Evolutionary conservation across 768 basidiomycete genomes (phyloP).

Genomic region (Crassisporium funariophilum): DNA sequence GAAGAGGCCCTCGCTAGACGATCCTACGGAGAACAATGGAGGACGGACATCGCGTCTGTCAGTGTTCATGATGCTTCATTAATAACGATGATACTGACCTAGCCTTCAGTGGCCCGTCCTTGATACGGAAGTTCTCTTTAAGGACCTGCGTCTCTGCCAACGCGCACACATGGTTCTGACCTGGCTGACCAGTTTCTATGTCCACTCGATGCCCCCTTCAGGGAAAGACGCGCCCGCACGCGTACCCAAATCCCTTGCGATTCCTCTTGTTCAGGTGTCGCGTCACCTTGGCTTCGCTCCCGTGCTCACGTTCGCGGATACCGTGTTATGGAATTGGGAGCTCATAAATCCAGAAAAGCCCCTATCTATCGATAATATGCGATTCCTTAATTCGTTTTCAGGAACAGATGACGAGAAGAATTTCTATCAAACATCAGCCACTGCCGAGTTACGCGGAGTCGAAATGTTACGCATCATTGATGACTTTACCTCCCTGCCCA

Average conservation of each 20-base stretch:
- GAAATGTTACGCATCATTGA: constrained; percentile 87
- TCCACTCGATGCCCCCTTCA: constrained; percentile 68
- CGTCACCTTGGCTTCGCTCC: constrained; percentile 83
- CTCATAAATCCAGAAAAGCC: constrained; percentile 58
- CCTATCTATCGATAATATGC: constrained; percentile 72
- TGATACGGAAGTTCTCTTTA: constrained; percentile 50
- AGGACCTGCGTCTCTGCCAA: constrained; percentile 64
- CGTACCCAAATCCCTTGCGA: constrained; percentile 75
- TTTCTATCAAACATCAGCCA: constrained; percentile 86
- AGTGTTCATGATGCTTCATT: constrained; percentile 30
- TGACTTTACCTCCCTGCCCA: constrained; percentile 78
- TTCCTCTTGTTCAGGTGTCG: constrained; percentile 80
- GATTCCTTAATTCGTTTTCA: constrained; percentile 76
- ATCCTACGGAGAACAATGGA: constrained; percentile 66
- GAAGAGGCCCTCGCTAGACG: constrained; percentile 51
- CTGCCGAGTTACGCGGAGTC: constrained; percentile 83
- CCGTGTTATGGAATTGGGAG: constrained; percentile 92
- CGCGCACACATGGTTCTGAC: constrained; percentile 89
- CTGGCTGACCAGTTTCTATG: constrained; percentile 89
- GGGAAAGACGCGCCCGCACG: constrained; percentile 38
- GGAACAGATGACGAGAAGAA: constrained; percentile 79
- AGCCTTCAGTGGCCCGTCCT: constrained; percentile 70
- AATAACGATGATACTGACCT: constrained; percentile 6
- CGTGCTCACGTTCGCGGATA: constrained; percentile 93
- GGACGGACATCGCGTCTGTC: constrained; percentile 62